Evolutionary conservation across 495 filamentous ascomycete genomes (phyloP).

Genomic region (Penicillium silybi): DNA sequence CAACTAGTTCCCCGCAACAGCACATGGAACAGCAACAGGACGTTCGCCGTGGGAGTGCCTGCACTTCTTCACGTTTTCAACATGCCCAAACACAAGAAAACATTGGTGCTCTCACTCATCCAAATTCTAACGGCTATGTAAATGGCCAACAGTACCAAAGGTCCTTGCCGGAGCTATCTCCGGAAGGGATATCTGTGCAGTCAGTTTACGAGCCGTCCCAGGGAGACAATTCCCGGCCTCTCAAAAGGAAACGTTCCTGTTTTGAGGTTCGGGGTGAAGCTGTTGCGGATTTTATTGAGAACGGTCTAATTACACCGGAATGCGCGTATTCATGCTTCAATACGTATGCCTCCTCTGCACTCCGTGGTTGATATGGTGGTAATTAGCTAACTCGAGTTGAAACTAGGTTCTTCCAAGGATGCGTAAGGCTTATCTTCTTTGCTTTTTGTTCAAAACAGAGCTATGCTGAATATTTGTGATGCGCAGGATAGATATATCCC

Average conservation of each 20-base stretch:
- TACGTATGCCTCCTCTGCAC: slow-evolving; percentile 11
- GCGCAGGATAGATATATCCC: slow-evolving; percentile 43
- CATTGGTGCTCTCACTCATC: not conserved
- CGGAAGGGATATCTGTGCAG: slow-evolving; percentile 8
- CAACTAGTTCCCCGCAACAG: slow-evolving; percentile 3
- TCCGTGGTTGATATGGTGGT: not conserved
- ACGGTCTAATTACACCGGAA: slow-evolving; percentile 32
- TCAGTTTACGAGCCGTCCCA: slow-evolving; percentile 2
- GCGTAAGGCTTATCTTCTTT: slow-evolving; percentile 20
- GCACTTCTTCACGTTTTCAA: slow-evolving; percentile 8
- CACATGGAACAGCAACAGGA: slow-evolving; percentile 2
- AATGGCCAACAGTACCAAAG: slow-evolving; percentile 4
- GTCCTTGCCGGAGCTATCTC: slow-evolving; percentile 12
- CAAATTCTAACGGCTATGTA: not conserved
- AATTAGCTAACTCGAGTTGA: not conserved
- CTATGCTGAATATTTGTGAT: not conserved
- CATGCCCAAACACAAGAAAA: not conserved
- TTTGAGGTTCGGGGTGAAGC: slow-evolving; percentile 36
- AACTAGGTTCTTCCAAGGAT: slow-evolving; percentile 44
- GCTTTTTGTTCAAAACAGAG: not conserved
- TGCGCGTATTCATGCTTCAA: slow-evolving; percentile 31
- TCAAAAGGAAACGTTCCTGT: slow-evolving; percentile 29
- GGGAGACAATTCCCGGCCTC: slow-evolving; percentile 2
- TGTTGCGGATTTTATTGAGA: slow-evolving; percentile 34
- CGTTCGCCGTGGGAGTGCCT: slow-evolving; percentile 3